Base-by-base conservation (phyloP, 2,329 filamentous ascomycete genomes). In the Stachybotrys chartarum region DNA sequence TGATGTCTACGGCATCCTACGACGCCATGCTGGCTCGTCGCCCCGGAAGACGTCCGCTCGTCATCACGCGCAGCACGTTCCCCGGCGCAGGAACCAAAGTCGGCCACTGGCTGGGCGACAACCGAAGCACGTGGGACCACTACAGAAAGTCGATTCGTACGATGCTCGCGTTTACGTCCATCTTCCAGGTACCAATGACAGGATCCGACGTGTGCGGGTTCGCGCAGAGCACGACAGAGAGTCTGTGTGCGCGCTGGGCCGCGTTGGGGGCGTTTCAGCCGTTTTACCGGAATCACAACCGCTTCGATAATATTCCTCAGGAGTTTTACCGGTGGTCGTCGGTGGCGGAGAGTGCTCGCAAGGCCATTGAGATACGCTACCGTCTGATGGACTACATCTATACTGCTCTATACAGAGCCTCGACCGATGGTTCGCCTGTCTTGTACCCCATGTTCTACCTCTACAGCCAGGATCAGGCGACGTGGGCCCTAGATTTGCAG, bases 31-130 rank as follows among this genome's bases (percentile, higher is more conserved):
- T 86, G 3, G 68, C 76, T 2, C 76, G 89, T 17, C 82, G 83
- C 57, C 83, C 87, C 0, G 77, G 73, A 14, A 88, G 88, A 68
- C 84, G 91, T 0, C 91, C 91, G 0, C 90, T 95, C 71, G 88
- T 96, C 65, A 91, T 96, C 63, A 88, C 87, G 0, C 85, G 91
- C 16, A 90, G 86, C 45, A 94, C 90, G 1, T 94, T 93, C 64
- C 80, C 88, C 10, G 90, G 90, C 3, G 83, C 83, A 0, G 90
- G 91, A 1, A 84, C 83, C 67, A 87, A 81, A 74, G 86, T 88
- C 1, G 90, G 88, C 1, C 90, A 94, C 70, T 95, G 90, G 90
- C 88, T 89, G 32, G 88, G 87, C 39, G 85, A 93, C 68, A 92
- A 91, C 64, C 73, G 76, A 17, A 86, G 85, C 3, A 78, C 82